Base-by-base conservation (phyloP, 495 filamentous ascomycete genomes). In the Copromyces sp. region DNA sequence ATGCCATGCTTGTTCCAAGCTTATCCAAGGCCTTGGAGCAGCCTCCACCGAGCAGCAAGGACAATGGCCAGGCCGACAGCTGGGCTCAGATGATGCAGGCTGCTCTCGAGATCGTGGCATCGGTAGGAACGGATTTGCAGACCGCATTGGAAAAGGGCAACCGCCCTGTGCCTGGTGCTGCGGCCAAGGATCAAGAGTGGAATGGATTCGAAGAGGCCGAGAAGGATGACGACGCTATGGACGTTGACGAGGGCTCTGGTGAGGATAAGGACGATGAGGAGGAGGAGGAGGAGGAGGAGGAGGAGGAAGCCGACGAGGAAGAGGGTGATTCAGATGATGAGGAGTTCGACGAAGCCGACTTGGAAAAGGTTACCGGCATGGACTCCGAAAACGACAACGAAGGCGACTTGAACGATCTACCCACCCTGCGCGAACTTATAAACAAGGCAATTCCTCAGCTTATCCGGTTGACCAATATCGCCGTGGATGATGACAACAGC, bases 41-140 rank as follows among this genome's bases (percentile, higher is more conserved):
- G 29, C 75, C 77, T 14, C 73, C 73, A 11, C 74, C 80, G 0
- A 74, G 72, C 7, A 68, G 35, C 3, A 74, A 73, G 72, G 65
- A 75, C 37, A 82, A 83, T 32, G 81, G 80, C 32, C 39, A 77
- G 39, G 75, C 70, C 17, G 71, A 75, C 3, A 77, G 53, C 74
- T 71, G 80, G 8, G 73, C 75, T 24, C 77, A 85, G 45, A 78
- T 84, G 29, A 70, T 86, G 41, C 81, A 86, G 74, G 71, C 86
- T 17, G 86, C 85, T 17, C 76, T 90, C 2, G 88, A 89, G 74
- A 83, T 88, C 9, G 73, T 89, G 1, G 87, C 87, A 9, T 88
- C 89, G 8, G 89, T 90, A 72, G 87, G 87, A 35, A 88, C 87
- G 2, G 81, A 81, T 37, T 78, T 89, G 29, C 84, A 86, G 42